Percentiles rank a stretch among this genome's conserved stretches.
phyloP scores from a whole-genome alignment of 352 stramenopile genomes.

The Globisporangium barbulae region DNA sequence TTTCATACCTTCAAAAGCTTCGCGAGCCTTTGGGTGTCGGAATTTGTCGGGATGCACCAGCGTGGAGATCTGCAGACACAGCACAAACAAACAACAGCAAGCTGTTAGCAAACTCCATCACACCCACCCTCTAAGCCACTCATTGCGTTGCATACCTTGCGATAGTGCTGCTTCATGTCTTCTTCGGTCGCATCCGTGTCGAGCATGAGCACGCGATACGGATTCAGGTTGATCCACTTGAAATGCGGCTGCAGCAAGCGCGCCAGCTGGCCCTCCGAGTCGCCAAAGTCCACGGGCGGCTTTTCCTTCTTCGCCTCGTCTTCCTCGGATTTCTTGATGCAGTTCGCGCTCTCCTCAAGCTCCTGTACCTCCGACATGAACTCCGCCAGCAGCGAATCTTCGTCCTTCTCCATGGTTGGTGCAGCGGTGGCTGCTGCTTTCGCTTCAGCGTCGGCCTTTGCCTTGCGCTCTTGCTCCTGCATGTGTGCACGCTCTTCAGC shows the following conservation, averaged over 20 bases:
- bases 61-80: constrained; percentile 61
- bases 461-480: constrained; percentile 20
- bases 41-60: constrained; percentile 89
- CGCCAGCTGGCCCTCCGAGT: constrained; percentile 54
- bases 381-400: constrained; percentile 63
- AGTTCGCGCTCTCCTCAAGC: constrained; percentile 73
- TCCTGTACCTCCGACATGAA: constrained; percentile 88
- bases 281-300: constrained; percentile 64
- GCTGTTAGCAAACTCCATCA: neutral
- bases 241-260: constrained; percentile 69
- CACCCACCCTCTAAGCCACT: neutral
- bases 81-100: constrained; percentile 4
- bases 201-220: constrained; percentile 86
- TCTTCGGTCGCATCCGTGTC: constrained; percentile 82
- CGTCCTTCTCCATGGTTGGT: constrained; percentile 24
- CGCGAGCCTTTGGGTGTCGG: constrained; percentile 59
- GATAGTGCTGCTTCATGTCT: constrained; percentile 90
- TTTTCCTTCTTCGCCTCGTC: constrained; percentile 41
- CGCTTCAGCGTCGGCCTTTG: constrained; percentile 21
- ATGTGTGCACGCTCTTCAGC: constrained; percentile 25
- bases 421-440: constrained; percentile 6
- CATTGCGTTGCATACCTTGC: constrained; percentile 48
- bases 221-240: constrained; percentile 90
- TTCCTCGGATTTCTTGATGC: constrained; percentile 60
- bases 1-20: constrained; percentile 80